Percentiles rank a stretch among this genome's conserved stretches.
These are phyloP conservation scores for Mycena metata DNA, from an alignment of 768 basidiomycete species.

Conservation along the genomic window DNA sequence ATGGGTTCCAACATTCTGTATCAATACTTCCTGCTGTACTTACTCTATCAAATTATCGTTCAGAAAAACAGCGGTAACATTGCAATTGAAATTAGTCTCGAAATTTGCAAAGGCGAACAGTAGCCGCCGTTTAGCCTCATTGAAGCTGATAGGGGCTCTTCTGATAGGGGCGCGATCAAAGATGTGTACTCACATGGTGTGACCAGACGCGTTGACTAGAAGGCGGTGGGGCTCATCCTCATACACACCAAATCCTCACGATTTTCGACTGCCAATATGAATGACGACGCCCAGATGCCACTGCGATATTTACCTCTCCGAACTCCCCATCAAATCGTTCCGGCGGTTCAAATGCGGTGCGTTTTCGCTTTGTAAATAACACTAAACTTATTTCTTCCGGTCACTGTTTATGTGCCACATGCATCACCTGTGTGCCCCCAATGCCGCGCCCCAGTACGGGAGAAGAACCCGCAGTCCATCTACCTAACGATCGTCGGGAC, in stretches of 20 bases:
- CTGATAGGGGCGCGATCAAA: too few species aligned
- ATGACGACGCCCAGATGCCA: conserved; percentile 18
- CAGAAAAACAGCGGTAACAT: too few species aligned
- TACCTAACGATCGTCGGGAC: conserved; percentile 47
- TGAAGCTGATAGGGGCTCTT: too few species aligned
- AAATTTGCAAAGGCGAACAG: too few species aligned
- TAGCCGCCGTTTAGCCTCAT: too few species aligned
- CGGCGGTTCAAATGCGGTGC: conserved; percentile 25
- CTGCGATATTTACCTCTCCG: conserved; percentile 29
- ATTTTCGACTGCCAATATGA: too few species aligned
- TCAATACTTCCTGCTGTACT: background rate
- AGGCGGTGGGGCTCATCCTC: too few species aligned
- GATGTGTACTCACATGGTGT: too few species aligned
- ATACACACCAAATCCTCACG: too few species aligned
- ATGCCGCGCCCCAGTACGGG: conserved; percentile 37
- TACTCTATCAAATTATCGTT: too few species aligned
- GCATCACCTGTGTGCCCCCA: conserved; percentile 43
- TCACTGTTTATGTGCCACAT: conserved; percentile 58
- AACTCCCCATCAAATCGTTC: conserved; percentile 20
- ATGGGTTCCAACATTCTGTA: conserved; percentile 4
- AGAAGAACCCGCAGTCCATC: conserved; percentile 41
- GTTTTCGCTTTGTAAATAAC: background rate
- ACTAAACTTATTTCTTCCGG: conserved; percentile 42
- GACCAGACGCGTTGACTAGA: background rate
- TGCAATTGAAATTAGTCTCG: too few species aligned